Percentiles rank a stretch among this genome's conserved stretches.
These are phyloP conservation scores for Trichoderma arundinaceum DNA, from an alignment of 2,329 filamentous ascomycete species.

Conservation along the genomic window DNA sequence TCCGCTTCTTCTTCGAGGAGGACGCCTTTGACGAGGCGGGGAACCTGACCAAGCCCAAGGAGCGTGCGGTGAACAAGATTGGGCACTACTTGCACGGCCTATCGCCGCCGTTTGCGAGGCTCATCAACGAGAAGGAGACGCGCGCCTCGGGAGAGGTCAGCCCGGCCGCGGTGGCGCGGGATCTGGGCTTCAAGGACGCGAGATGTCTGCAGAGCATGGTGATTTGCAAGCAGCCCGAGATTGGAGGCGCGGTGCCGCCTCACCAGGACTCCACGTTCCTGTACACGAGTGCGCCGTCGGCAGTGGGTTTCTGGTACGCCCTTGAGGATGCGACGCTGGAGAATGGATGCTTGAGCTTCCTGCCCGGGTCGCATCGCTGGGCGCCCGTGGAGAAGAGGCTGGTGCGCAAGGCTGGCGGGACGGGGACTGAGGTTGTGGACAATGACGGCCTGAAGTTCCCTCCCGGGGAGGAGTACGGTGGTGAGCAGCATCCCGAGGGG, in stretches of 20 bases:
- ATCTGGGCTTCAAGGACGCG: constrained; percentile 77
- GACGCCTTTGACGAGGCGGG: constrained; percentile 77
- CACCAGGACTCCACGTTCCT: constrained; percentile 94
- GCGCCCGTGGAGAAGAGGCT: constrained; percentile 75
- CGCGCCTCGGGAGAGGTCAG: constrained; percentile 43
- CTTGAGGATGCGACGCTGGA: constrained; percentile 85
- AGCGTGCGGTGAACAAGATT: constrained; percentile 87
- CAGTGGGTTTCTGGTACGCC: constrained; percentile 97
- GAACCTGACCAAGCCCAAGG: constrained; percentile 75
- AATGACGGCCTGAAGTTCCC: constrained; percentile 73
- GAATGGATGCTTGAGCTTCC: constrained; percentile 90
- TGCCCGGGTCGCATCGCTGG: constrained; percentile 79
- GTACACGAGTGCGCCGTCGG: constrained; percentile 86
- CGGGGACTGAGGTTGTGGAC: constrained; percentile 71
- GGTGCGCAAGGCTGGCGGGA: constrained; percentile 64
- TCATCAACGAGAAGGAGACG: constrained; percentile 57
- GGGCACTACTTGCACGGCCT: constrained; percentile 77
- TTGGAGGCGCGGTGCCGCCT: constrained; percentile 86
- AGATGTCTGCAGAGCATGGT: constrained; percentile 91
- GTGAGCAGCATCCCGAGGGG: constrained; percentile 46
- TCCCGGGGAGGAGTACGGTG: constrained; percentile 54
- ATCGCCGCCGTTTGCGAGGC: constrained; percentile 67
- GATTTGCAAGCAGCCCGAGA: constrained; percentile 97
- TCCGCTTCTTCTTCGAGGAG: constrained; percentile 97
- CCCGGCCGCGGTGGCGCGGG: constrained; percentile 68